These are phyloP conservation scores for Hortiboletus flavorubellus DNA, from an alignment of 768 basidiomycete genomes.

Conservation along the genomic window DNA sequence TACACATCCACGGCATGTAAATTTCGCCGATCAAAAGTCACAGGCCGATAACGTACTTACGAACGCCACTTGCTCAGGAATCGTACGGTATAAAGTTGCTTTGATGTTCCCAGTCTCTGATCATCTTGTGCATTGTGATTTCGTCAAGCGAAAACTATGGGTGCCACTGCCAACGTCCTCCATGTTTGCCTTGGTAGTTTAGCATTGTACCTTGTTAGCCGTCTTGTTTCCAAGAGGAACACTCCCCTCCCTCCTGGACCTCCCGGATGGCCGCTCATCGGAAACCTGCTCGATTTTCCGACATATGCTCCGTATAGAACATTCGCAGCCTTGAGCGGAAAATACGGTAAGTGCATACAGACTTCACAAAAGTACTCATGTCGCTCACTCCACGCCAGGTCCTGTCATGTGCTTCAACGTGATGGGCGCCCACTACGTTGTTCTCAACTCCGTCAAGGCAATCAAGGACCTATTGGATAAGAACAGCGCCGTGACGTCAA, in stretches of 20 bases:
- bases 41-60: too few relatives aligned
- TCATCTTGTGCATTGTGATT: too few relatives aligned
- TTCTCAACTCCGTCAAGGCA: constrained; percentile 45
- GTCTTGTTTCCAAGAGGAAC: not conserved
- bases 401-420: constrained; percentile 15
- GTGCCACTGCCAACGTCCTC: too few relatives aligned
- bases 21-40: too few relatives aligned
- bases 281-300: constrained; percentile 58
- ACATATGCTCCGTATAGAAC: constrained; percentile 46
- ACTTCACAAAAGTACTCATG: not conserved
- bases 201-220: not conserved
- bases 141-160: too few relatives aligned
- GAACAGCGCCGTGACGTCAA: not conserved
- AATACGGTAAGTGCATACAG: constrained; percentile 40
- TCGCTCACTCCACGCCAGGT: constrained; percentile 17
- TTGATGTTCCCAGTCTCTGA: too few relatives aligned
- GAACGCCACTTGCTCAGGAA: too few relatives aligned
- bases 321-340: constrained; percentile 37
- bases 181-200: too few relatives aligned
- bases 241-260: constrained; percentile 12
- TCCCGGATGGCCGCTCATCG: constrained; percentile 38
- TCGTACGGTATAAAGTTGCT: too few relatives aligned
- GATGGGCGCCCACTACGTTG: constrained; percentile 43
- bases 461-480: constrained; percentile 12
- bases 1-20: too few relatives aligned